Conservation (phyloP, 2,329 filamentous ascomycete genomes). For the Fusarium continuum region DNA sequence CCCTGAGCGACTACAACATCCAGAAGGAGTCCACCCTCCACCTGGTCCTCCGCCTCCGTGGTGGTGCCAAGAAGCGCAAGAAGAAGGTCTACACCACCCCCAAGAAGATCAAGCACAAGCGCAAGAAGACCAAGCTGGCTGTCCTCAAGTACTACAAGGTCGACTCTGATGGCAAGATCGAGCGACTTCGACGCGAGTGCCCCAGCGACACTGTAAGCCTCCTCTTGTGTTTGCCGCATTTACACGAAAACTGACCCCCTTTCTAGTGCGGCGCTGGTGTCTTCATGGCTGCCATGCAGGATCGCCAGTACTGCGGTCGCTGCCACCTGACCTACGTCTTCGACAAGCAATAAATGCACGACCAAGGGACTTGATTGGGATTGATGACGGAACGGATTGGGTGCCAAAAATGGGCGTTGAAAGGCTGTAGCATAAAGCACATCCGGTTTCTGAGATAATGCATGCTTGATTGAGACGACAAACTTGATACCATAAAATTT, state of each 20-base stretch:
- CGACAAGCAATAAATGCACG: constrained; percentile 67
- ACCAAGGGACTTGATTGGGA: constrained; percentile 43
- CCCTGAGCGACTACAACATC: constrained; percentile 99
- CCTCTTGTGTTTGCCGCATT: neutral
- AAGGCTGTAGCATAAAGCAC: constrained; percentile 54
- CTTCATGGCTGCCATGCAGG: constrained; percentile 99
- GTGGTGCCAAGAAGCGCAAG: constrained; percentile 99
- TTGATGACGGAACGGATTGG: constrained; percentile 46
- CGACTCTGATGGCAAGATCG: constrained; percentile 99
- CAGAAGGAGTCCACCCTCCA: constrained; percentile 99
- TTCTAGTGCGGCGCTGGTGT: constrained; percentile 95
- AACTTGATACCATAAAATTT: constrained; percentile 26
- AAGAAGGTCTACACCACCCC: constrained; percentile 99
- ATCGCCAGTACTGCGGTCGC: constrained; percentile 94
- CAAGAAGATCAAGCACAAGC: constrained; percentile 99
- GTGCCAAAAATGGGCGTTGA: constrained; percentile 53
- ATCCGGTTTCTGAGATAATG: constrained; percentile 53
- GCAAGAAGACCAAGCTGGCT: constrained; percentile 99
- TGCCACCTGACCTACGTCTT: constrained; percentile 80
- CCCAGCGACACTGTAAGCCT: constrained; percentile 82
- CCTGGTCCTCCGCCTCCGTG: constrained; percentile 96
- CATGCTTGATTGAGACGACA: constrained; percentile 50
- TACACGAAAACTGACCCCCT: constrained; percentile 47
- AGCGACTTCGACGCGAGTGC: constrained; percentile 98
- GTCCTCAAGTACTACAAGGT: constrained; percentile 99